These are phyloP conservation scores for Alnus rubra DNA, from an alignment of 306 rosid species.

Conservation along the genomic window DNA sequence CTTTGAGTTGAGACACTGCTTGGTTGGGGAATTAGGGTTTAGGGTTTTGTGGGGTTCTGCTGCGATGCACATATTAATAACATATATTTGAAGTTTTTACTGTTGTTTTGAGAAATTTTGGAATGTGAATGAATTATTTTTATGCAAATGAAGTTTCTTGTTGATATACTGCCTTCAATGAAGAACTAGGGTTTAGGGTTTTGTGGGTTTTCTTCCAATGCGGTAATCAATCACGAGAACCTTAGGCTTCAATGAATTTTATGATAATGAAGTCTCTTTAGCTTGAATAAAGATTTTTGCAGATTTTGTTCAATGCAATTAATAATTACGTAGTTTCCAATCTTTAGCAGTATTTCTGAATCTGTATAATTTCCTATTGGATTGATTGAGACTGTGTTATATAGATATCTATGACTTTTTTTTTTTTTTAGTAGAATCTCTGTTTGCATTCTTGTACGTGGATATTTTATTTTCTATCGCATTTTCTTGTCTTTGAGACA, in stretches of 20 bases:
- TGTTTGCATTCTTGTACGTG: not conserved
- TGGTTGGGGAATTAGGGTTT: conserved; percentile 15
- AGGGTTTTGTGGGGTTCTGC: conserved; percentile 10
- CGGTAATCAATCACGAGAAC: not conserved
- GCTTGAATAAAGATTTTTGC: not conserved
- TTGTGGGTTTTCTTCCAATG: not conserved
- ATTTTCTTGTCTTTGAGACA: not conserved
- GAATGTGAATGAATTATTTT: not conserved
- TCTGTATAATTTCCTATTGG: not conserved
- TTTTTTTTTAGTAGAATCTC: not conserved
- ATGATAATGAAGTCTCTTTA: not conserved
- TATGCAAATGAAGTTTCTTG: not conserved
- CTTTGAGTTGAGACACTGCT: not conserved
- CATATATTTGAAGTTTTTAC: not conserved
- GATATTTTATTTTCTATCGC: not conserved
- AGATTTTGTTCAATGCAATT: not conserved
- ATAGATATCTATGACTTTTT: not conserved
- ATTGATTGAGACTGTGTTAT: not conserved
- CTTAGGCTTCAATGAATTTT: not conserved
- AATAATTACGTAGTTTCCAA: not conserved
- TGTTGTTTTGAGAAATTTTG: not conserved
- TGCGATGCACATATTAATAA: not conserved
- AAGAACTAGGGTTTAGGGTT: conserved; percentile 24
- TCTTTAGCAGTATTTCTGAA: not conserved
- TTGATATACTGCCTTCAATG: conserved; percentile 4